Evolutionary conservation across 1,139 yeast genomes (phyloP).

Genomic region (Citeromyces hawaiiensis): DNA sequence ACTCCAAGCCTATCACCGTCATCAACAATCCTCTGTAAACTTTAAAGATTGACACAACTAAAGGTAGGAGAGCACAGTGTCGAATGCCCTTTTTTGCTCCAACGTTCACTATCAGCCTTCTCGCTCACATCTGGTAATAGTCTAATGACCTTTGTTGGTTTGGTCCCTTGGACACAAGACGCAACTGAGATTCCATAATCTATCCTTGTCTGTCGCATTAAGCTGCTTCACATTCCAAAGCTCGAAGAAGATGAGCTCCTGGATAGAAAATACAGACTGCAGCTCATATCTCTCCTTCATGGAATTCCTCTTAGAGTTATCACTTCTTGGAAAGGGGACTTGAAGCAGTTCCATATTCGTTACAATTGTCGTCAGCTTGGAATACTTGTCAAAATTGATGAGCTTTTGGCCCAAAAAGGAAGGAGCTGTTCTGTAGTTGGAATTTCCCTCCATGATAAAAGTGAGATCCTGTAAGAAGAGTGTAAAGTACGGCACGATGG

Average conservation of each 20-base stretch:
- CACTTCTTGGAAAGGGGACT: conserved; percentile 30
- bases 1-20: too few relatives aligned
- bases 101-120: too few relatives aligned
- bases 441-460: conserved; percentile 79
- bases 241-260: conserved; percentile 54
- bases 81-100: too few relatives aligned
- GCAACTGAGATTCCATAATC: conserved; percentile 65
- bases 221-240: conserved; percentile 57
- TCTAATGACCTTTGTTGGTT: too few relatives aligned
- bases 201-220: conserved; percentile 45
- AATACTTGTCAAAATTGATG: conserved; percentile 75
- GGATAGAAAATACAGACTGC: conserved; percentile 22
- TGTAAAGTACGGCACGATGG: conserved; percentile 80
- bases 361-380: conserved; percentile 58
- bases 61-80: too few relatives aligned
- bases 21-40: too few relatives aligned
- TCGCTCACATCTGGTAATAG: too few relatives aligned
- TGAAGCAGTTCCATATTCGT: conserved; percentile 75
- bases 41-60: too few relatives aligned
- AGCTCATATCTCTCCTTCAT: not conserved
- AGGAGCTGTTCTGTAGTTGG: conserved; percentile 49
- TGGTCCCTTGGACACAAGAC: conserved; percentile 23
- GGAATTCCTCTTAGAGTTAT: conserved; percentile 1
- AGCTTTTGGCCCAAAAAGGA: conserved; percentile 41
- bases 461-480: conserved; percentile 79